phyloP scores from a whole-genome alignment of 164 flowering plant species.

The Paratinospora sagittata region DNA sequence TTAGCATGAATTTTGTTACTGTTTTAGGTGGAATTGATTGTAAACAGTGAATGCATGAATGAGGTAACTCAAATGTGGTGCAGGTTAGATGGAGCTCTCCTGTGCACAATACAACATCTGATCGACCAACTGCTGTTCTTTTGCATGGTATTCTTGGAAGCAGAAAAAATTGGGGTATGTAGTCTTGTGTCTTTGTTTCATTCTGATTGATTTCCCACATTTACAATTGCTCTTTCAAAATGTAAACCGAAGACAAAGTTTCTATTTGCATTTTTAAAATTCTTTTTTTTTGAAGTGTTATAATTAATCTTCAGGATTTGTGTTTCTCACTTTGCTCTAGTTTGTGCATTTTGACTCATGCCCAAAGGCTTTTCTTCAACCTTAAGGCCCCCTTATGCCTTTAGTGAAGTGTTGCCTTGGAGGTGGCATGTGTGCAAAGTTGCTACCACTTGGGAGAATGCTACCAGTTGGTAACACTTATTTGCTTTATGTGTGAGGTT shows the following conservation, averaged over 20 bases:
- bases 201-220: neutral
- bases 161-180: constrained; percentile 95
- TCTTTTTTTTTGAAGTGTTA: too few species aligned
- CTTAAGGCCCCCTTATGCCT: too few species aligned
- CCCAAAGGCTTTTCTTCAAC: too few species aligned
- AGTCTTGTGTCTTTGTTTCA: constrained; percentile 2
- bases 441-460: too few species aligned
- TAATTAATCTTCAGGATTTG: too few species aligned
- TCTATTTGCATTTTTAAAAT: too few species aligned
- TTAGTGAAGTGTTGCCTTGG: too few species aligned
- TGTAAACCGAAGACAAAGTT: neutral
- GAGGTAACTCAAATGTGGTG: constrained; percentile 7
- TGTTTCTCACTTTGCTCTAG: too few species aligned
- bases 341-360: too few species aligned
- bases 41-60: neutral
- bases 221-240: neutral
- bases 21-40: neutral
- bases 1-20: neutral
- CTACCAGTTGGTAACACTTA: too few species aligned
- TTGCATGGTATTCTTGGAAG: constrained; percentile 93
- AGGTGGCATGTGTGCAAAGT: too few species aligned
- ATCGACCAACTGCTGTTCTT: constrained; percentile 91
- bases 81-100: constrained; percentile 83
- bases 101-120: constrained; percentile 40
- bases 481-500: too few species aligned